Percentiles rank a stretch among this genome's conserved stretches.
phyloP scores from a whole-genome alignment of 2,329 filamentous ascomycete genomes.

The Alternaria triticina region DNA sequence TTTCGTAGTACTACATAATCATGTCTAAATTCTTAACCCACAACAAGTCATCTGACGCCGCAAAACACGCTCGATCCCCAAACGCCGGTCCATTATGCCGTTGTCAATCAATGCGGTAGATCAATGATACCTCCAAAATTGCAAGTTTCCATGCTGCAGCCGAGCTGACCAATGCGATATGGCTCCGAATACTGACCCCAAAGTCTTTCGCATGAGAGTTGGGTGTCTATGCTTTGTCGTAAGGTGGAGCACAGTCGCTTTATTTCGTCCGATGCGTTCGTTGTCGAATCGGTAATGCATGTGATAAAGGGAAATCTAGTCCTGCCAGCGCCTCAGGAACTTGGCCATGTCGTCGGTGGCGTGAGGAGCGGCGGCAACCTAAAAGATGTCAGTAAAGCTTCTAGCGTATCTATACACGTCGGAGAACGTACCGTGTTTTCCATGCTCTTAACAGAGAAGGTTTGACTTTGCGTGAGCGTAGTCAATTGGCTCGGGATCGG shows the following conservation, averaged over 20 bases:
- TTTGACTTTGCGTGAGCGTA: constrained; percentile 60
- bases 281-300: neutral
- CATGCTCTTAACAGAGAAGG: constrained; percentile 58
- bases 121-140: neutral
- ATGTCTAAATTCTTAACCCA: constrained; percentile 6
- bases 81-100: constrained; percentile 11
- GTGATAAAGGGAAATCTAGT: constrained; percentile 47
- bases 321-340: constrained; percentile 65
- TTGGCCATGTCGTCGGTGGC: constrained; percentile 63
- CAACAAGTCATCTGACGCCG: neutral
- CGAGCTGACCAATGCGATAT: neutral
- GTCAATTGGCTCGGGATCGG: constrained; percentile 53
- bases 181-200: neutral
- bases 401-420: neutral
- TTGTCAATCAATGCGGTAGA: neutral
- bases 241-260: neutral
- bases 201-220: neutral
- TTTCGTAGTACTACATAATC: constrained; percentile 12
- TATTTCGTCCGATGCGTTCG: neutral
- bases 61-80: constrained; percentile 7
- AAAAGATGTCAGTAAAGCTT: constrained; percentile 22
- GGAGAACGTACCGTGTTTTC: constrained; percentile 64
- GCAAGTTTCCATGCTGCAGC: neutral
- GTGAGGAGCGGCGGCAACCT: constrained; percentile 62
- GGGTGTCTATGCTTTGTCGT: neutral